Percentiles rank a stretch among this genome's conserved stretches.
phyloP scores from a whole-genome alignment of 371 early-diverging fungal genomes.

The Batkoa obscura region DNA sequence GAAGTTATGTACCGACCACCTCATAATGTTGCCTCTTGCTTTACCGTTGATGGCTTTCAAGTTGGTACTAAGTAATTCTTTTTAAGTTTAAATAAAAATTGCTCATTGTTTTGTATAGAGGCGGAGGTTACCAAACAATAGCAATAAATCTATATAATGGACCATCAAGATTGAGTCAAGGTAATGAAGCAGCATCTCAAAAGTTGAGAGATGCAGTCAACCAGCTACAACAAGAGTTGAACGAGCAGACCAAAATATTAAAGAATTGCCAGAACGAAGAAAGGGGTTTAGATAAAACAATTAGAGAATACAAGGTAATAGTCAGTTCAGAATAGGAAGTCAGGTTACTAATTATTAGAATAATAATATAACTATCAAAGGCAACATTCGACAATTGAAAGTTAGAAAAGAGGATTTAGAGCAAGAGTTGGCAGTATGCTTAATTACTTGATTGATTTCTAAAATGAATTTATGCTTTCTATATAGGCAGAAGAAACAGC shows the following conservation, averaged over 20 bases:
- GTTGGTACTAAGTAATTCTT: conserved; percentile 32
- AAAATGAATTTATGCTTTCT: too few species aligned
- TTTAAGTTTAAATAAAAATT: not conserved
- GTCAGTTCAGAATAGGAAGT: too few species aligned
- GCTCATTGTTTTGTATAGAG: not conserved
- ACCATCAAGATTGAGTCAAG: conserved; percentile 24
- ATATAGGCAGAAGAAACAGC: too few species aligned
- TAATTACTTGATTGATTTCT: not conserved
- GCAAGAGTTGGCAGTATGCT: not conserved
- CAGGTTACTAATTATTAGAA: too few species aligned
- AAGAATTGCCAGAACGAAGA: not conserved
- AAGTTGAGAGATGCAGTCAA: not conserved
- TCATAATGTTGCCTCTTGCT: conserved; percentile 43
- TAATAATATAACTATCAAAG: not conserved
- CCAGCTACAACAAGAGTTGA: not conserved
- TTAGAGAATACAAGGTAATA: not conserved
- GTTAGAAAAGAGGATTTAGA: not conserved
- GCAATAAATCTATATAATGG: conserved; percentile 21
- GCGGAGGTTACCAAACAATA: conserved; percentile 21
- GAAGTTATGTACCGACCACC: conserved; percentile 46
- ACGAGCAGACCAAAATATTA: not conserved
- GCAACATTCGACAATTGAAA: conserved; percentile 1
- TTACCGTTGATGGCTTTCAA: conserved; percentile 34
- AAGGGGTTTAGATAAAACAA: not conserved
- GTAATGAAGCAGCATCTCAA: conserved; percentile 16